These are phyloP conservation scores for Primulina eburnea DNA, from an alignment of 257 asterid species.

Conservation along the genomic window DNA sequence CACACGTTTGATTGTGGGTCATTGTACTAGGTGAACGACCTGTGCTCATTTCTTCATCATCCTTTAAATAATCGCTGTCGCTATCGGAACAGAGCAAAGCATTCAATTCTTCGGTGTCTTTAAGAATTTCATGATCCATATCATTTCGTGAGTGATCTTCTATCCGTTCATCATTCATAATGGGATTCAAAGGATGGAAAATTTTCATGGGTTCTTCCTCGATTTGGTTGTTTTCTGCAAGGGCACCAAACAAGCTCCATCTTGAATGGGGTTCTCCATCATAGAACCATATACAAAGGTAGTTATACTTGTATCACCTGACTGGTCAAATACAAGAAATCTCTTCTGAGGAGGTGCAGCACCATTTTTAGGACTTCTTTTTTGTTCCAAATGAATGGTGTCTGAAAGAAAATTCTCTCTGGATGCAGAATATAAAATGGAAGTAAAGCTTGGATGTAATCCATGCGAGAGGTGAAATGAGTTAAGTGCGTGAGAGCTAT, in stretches of 20 bases:
- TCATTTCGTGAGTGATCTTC: neutral
- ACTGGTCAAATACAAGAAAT: slow-evolving; percentile 82
- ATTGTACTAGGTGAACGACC: neutral
- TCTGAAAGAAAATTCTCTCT: slow-evolving; percentile 28
- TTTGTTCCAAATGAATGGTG: slow-evolving; percentile 26
- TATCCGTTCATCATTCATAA: neutral
- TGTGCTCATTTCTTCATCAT: neutral
- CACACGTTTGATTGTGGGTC: neutral
- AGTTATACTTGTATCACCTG: slow-evolving; percentile 70
- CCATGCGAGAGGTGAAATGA: slow-evolving; percentile 40
- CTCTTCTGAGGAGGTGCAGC: slow-evolving; percentile 37
- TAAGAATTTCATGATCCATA: neutral
- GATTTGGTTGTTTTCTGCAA: neutral
- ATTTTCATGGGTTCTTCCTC: neutral
- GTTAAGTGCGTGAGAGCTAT: slow-evolving; percentile 29
- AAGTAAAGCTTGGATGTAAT: slow-evolving; percentile 38
- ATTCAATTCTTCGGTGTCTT: neutral
- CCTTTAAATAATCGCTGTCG: neutral
- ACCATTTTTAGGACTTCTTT: slow-evolving; percentile 26
- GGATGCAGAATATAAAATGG: slow-evolving; percentile 29
- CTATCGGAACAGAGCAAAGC: neutral
- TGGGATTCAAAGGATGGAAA: neutral
- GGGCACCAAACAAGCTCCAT: neutral
- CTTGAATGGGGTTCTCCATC: neutral
- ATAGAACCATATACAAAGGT: slow-evolving; percentile 28